Evolutionary conservation across 495 filamentous ascomycete genomes (phyloP).

Genomic region (Aspergillus indologenus): DNA sequence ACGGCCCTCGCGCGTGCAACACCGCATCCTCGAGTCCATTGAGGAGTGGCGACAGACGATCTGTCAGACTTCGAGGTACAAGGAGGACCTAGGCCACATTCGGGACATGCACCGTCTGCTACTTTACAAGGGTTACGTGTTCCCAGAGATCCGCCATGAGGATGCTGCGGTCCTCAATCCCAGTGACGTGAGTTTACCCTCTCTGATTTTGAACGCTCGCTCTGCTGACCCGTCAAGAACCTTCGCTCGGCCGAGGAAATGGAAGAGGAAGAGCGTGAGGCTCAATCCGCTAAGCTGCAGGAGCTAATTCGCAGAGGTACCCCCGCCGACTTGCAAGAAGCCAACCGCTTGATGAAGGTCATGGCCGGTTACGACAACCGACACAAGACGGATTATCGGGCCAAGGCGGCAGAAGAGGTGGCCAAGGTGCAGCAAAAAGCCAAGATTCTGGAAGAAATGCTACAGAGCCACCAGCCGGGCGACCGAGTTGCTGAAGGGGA

Average conservation of each 20-base stretch:
- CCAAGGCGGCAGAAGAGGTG: conserved; percentile 95
- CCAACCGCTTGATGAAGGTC: conserved; percentile 95
- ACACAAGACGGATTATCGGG: conserved; percentile 94
- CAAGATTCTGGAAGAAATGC: conserved; percentile 84
- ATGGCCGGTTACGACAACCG: conserved; percentile 97
- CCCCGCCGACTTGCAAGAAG: conserved; percentile 90
- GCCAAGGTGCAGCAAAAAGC: conserved; percentile 90
- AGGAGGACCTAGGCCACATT: conserved; percentile 94
- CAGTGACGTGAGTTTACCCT: conserved; percentile 71
- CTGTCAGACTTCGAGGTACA: conserved; percentile 95
- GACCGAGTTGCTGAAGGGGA: conserved; percentile 85
- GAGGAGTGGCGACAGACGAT: conserved; percentile 99
- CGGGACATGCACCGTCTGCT: conserved; percentile 96
- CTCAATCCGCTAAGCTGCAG: conserved; percentile 94
- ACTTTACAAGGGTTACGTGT: conserved; percentile 94
- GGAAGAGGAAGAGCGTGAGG: conserved; percentile 93
- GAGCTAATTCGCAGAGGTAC: conserved; percentile 91
- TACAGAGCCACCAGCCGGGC: conserved; percentile 77
- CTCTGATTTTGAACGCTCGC: not conserved
- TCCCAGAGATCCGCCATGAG: conserved; percentile 86
- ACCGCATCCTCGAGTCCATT: conserved; percentile 90
- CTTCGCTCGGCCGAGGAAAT: conserved; percentile 97
- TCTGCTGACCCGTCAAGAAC: conserved; percentile 58
- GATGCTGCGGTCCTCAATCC: conserved; percentile 97
- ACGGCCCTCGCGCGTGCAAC: conserved; percentile 80